Base-by-base conservation (phyloP, 2,329 filamentous ascomycete species). In the Fusarium sp. region DNA sequence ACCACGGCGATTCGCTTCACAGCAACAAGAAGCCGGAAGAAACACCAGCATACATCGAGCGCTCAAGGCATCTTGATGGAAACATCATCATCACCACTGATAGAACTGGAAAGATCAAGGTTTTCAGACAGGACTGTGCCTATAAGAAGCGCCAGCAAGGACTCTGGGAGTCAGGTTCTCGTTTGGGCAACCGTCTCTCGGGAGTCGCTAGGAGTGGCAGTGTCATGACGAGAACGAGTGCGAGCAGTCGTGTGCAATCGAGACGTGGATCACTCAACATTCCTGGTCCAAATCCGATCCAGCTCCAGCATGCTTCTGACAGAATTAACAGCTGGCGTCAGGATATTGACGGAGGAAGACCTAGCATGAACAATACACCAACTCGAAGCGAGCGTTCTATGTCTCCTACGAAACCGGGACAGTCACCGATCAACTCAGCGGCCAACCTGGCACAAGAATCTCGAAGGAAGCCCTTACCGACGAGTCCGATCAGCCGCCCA, bases 71-170 rank as follows among this genome's bases (percentile, higher is more conserved):
- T 80, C 84, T 86, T 20, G 91, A 92, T 68, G 96, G 96, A 32
- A 94, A 98, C 77, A 98, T 99, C 71, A 92, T 99, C 63, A 90
- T 98, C 56, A 97, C 96, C 0, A 94, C 95, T 4, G 96, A 98
- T 80, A 94, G 94, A 77, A 91, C 90, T 1, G 96, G 96, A 41
- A 89, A 91, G 32, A 96, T 99, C 83, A 98, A 98, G 80, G 93
- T 98, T 2, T 98, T 98, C 80, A 90, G 96, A 26, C 96, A 98
- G 82, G 96, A 99, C 80, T 98, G 96, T 79, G 96, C 96, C 1
- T 94, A 89, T 76, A 83, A 87, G 55, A 98, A 97, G 82, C 91
- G 96, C 10, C 88, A 90, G 62, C 89, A 91, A 65, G 94, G 95
- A 62, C 89, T 88, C 42, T 96, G 92, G 92, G 94, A 98, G 75